Percentiles rank a stretch among this genome's conserved stretches.
Evolutionary conservation across 169 alveolate species (phyloP).

Genomic region (Besnoitia besnoiti): DNA sequence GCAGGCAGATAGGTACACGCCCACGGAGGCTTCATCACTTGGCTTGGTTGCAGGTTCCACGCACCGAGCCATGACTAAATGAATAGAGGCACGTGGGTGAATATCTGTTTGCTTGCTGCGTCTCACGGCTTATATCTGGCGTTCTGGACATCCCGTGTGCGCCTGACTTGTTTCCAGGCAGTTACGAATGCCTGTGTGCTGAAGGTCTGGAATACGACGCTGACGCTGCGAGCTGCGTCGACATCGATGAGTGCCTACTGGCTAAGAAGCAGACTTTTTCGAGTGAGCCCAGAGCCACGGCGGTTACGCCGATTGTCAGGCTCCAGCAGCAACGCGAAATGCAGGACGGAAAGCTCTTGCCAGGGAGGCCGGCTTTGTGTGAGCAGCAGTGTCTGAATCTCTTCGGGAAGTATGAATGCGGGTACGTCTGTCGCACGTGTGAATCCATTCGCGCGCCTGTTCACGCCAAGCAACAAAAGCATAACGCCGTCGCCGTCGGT

Average conservation of each 20-base stretch:
- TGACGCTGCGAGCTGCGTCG: slow-evolving; percentile 65
- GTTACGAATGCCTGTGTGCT: slow-evolving; percentile 40
- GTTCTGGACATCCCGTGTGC: no score
- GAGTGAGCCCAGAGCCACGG: background rate
- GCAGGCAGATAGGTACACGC: no score
- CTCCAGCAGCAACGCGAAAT: slow-evolving; percentile 21
- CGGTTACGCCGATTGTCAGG: background rate
- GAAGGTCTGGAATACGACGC: slow-evolving; percentile 49
- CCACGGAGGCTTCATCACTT: no score
- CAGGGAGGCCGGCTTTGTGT: slow-evolving; percentile 30
- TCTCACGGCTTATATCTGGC: no score
- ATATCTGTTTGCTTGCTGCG: no score
- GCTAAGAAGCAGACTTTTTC: background rate
- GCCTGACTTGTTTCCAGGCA: slow-evolving; percentile 24
- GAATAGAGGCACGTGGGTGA: no score
- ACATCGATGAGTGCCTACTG: slow-evolving; percentile 69
- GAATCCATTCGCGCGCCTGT: no score
- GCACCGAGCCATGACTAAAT: no score
- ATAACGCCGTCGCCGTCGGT: no score
- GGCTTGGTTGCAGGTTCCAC: no score
- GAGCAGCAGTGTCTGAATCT: background rate
- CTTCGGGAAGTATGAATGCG: background rate
- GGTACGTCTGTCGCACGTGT: no score
- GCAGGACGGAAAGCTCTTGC: slow-evolving; percentile 26
- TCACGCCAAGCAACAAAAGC: no score